These are phyloP conservation scores for Beauveria sp. DNA, from an alignment of 2,329 filamentous ascomycete species.

Conservation along the genomic window DNA sequence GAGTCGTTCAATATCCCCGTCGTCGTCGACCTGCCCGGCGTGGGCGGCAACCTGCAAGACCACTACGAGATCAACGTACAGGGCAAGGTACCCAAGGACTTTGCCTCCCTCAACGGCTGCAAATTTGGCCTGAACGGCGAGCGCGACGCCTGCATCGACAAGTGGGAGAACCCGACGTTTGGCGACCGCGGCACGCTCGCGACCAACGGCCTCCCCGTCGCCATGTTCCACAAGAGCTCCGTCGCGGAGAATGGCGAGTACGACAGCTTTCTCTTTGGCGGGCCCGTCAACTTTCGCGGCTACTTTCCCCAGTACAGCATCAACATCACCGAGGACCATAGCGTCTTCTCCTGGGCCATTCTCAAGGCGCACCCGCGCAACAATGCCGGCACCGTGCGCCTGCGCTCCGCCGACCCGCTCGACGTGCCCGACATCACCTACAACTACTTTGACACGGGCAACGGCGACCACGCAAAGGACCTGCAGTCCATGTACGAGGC, in stretches of 20 bases:
- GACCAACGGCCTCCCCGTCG: constrained; percentile 45
- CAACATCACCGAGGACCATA: constrained; percentile 35
- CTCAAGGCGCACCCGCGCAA: constrained; percentile 60
- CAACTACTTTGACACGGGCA: constrained; percentile 50
- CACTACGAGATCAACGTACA: constrained; percentile 40
- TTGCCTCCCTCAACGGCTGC: constrained; percentile 22
- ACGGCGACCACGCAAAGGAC: constrained; percentile 38
- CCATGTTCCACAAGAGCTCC: constrained; percentile 32
- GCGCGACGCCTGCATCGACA: constrained; percentile 29
- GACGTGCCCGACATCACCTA: constrained; percentile 57
- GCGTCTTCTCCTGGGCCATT: constrained; percentile 33
- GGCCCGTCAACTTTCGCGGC: constrained; percentile 46
- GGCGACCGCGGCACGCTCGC: constrained; percentile 27
- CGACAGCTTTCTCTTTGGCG: constrained; percentile 48
- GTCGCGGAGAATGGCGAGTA: constrained; percentile 30
- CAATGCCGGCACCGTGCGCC: constrained; percentile 50
- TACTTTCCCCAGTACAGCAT: constrained; percentile 49
- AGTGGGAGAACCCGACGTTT: constrained; percentile 23
- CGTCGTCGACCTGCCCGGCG: constrained; percentile 46
- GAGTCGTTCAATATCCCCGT: constrained; percentile 32
- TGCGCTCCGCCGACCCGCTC: constrained; percentile 54
- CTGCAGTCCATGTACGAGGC: constrained; percentile 49
- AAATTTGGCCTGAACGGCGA: constrained; percentile 23
- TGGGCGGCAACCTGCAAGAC: constrained; percentile 54
- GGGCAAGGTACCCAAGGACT: constrained; percentile 20